Evolutionary conservation across 1,284 basidiomycete genomes (phyloP).

Genomic region (Sutorius eximius): DNA sequence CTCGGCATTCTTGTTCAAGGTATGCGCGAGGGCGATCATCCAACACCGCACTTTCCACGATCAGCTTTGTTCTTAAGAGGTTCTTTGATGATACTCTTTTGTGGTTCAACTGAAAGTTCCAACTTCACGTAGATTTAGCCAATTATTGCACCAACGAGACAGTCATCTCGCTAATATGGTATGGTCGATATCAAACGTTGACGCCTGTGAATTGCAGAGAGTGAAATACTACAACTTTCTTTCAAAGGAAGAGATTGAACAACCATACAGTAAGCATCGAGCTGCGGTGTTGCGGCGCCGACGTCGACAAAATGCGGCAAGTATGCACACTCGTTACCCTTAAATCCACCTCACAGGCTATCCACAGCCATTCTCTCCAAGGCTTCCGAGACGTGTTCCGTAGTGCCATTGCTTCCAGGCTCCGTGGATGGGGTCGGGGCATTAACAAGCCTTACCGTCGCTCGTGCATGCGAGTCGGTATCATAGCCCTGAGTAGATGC

Average conservation of each 20-base stretch:
- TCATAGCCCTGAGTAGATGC: slow-evolving; percentile 8
- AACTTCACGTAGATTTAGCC: not conserved
- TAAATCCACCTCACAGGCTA: slow-evolving; percentile 5
- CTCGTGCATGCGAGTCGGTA: slow-evolving; percentile 1
- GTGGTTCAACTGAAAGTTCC: not conserved
- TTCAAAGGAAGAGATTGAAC: not conserved
- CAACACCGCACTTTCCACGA: not conserved
- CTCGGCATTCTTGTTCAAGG: not conserved
- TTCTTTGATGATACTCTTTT: not conserved
- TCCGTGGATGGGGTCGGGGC: not conserved
- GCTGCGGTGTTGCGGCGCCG: not conserved
- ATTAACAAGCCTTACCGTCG: not conserved
- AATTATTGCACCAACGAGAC: not conserved
- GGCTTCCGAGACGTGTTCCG: slow-evolving; percentile 19
- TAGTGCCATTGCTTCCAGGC: slow-evolving; percentile 1
- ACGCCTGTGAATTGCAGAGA: slow-evolving; percentile 2
- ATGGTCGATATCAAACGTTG: not conserved
- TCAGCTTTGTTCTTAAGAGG: no score
- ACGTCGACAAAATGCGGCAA: not conserved
- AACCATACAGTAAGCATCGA: not conserved
- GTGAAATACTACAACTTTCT: not conserved
- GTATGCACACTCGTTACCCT: not conserved
- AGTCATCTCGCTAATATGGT: not conserved
- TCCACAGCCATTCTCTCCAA: slow-evolving; percentile 29
- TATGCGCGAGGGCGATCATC: not conserved